Conservation (phyloP, 2,329 filamentous ascomycete species). For the Talaromyces funiculosus region DNA sequence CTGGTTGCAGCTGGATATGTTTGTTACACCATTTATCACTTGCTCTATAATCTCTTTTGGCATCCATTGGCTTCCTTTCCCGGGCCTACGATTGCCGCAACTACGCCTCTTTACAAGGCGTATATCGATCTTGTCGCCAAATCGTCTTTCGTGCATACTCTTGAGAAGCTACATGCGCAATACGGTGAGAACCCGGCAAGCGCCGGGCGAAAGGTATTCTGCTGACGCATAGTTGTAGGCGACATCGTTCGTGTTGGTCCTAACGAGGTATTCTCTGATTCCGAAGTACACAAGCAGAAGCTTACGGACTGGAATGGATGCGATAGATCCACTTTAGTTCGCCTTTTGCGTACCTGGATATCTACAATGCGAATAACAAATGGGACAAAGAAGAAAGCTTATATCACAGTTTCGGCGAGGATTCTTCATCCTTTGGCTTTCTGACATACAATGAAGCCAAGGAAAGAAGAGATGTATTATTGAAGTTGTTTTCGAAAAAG, state of each 20-base stretch:
- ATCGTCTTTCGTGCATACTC: conserved; percentile 14
- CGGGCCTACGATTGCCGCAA: conserved; percentile 23
- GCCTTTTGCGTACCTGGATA: conserved; percentile 19
- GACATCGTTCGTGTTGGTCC: conserved; percentile 20
- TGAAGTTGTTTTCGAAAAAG: conserved; percentile 18
- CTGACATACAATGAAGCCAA: conserved; percentile 19
- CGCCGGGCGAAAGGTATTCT: too few relatives aligned
- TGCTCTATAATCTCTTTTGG: conserved; percentile 4
- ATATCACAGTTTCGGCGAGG: conserved; percentile 22
- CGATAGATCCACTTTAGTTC: conserved; percentile 20
- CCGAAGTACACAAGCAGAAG: background rate
- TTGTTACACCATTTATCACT: too few relatives aligned
- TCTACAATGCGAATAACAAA: conserved; percentile 18
- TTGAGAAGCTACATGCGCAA: conserved; percentile 16
- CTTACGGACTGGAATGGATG: background rate
- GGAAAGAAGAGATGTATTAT: conserved; percentile 15
- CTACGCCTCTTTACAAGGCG: conserved; percentile 21
- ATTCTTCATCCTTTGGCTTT: conserved; percentile 16
- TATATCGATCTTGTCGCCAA: conserved; percentile 23
- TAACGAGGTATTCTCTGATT: conserved; percentile 16
- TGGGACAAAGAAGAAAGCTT: conserved; percentile 21
- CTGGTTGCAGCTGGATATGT: too few relatives aligned
- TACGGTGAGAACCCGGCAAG: conserved; percentile 14
- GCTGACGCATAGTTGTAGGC: conserved; percentile 8
- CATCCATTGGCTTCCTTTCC: conserved; percentile 25